Evolutionary conservation across 2,329 filamentous ascomycete species (phyloP), one percentile per base, ranked within the genome.

Genomic region (Aspergillus flavus): DNA sequence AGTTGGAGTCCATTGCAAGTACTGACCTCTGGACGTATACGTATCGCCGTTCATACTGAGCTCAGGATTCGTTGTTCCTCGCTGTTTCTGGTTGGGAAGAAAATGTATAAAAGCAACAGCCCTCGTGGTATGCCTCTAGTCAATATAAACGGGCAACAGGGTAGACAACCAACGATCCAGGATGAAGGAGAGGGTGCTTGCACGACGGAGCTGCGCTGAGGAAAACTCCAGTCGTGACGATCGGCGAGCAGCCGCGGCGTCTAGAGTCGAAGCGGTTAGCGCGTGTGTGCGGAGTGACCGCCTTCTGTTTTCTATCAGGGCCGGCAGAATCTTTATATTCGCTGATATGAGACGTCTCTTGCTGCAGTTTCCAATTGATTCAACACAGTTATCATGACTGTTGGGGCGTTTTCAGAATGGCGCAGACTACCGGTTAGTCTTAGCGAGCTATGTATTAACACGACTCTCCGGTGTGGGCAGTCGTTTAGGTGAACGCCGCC

Each of bases 401-500:
- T 78, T 56, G 76, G 76, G 56, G 84, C 83, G 34, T 82, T 87
- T n/a, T 84, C 89, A 19, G 91, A 92, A 75, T 99, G 95, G 95
- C 88, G 88, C 68, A 96, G 92, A 81, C 81, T 99, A 69, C 93
- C 95, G 28, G 82, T 97, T 46, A 91, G 85, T 64, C 81, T 97
- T 39, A 87, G 89, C 4, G 95, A 99, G 75, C 86, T 99, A 4
- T 97, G 93, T 76, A 93, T 99, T 68, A 93, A 97, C 72, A 99
- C 94, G 0, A 97, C 93, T 0, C 82, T 99, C 39, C 89, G 94
- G 66, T 99, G 95, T 76, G 95, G 95, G 4, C 95, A 99, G 77
- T 97, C 94, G 0, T 99, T 99, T 70, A 81, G 87, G 86, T 87
- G 77, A 39, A 21, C 63, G 68, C 67, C 53, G 28, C 48, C 66